These are phyloP conservation scores for Kandelia obovata DNA, from an alignment of 345 rosid genomes.

Conservation along the genomic window DNA sequence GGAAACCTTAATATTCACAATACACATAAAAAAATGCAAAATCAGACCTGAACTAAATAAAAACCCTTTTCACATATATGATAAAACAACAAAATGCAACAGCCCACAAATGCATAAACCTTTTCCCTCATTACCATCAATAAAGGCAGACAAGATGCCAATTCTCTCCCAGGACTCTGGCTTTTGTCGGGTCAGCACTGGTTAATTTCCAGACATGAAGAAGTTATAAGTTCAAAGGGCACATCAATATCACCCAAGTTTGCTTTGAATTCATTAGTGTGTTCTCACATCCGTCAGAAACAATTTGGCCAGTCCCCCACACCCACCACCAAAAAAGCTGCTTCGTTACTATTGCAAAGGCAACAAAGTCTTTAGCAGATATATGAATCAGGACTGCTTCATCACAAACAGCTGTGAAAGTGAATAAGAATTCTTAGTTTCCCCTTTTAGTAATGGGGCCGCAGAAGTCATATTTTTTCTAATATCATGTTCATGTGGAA, in stretches of 20 bases:
- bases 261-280: not conserved
- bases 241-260: too few species aligned
- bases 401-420: not conserved
- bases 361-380: not conserved
- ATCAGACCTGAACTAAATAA: too few species aligned
- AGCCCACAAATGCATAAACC: too few species aligned
- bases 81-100: too few species aligned
- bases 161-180: too few species aligned
- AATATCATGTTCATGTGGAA: not conserved
- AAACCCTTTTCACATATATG: too few species aligned
- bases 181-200: too few species aligned
- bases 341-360: not conserved
- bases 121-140: too few species aligned
- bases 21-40: too few species aligned
- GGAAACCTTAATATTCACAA: not conserved
- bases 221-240: too few species aligned
- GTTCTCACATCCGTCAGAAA: not conserved
- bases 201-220: too few species aligned
- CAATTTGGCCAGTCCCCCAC: not conserved
- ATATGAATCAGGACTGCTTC: not conserved
- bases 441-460: not conserved
- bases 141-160: too few species aligned
- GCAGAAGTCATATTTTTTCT: not conserved
- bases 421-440: not conserved
- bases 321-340: not conserved